These are phyloP conservation scores for Fomitiporia mediterranea DNA, from an alignment of 1,284 basidiomycete species.

Conservation along the genomic window DNA sequence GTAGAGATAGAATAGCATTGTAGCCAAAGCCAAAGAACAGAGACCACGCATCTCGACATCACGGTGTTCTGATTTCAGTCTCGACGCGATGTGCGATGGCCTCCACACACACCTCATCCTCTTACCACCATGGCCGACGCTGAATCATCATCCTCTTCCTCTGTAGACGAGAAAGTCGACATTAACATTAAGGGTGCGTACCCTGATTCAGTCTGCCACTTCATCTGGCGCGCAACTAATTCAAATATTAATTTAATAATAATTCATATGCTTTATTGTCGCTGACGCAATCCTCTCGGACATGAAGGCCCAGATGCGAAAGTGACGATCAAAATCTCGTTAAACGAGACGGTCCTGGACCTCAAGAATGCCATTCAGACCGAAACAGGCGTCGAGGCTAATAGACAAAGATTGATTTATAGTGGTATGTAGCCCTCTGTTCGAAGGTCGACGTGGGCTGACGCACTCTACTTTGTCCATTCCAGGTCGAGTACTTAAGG, in stretches of 20 bases:
- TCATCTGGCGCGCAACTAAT: neutral
- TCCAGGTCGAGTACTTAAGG: conserved; percentile 70
- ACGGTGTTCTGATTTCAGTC: neutral
- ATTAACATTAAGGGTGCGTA: conserved; percentile 70
- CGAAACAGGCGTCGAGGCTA: conserved; percentile 80
- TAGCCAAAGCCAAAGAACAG: too few relatives aligned
- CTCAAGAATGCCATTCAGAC: conserved; percentile 83
- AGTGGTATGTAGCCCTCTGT: conserved; percentile 53
- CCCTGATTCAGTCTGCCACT: neutral
- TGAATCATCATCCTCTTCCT: conserved; percentile 30
- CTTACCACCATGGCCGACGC: conserved; percentile 11
- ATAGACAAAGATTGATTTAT: conserved; percentile 83
- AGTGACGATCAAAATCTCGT: conserved; percentile 75
- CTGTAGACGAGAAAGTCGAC: conserved; percentile 45
- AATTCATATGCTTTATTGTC: too few relatives aligned
- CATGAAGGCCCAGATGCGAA: conserved; percentile 79
- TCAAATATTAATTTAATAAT: neutral
- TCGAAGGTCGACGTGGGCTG: neutral
- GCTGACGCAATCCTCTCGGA: too few relatives aligned
- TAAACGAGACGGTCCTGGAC: conserved; percentile 77
- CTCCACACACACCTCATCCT: neutral
- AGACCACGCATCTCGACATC: too few relatives aligned
- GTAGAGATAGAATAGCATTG: too few relatives aligned
- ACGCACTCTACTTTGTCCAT: neutral
- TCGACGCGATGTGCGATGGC: neutral